A percentile compares a stretch with the other conserved stretches of the same genome.
Conservation (phyloP, 208 protist species). For the Eutreptiella sp. region DNA sequence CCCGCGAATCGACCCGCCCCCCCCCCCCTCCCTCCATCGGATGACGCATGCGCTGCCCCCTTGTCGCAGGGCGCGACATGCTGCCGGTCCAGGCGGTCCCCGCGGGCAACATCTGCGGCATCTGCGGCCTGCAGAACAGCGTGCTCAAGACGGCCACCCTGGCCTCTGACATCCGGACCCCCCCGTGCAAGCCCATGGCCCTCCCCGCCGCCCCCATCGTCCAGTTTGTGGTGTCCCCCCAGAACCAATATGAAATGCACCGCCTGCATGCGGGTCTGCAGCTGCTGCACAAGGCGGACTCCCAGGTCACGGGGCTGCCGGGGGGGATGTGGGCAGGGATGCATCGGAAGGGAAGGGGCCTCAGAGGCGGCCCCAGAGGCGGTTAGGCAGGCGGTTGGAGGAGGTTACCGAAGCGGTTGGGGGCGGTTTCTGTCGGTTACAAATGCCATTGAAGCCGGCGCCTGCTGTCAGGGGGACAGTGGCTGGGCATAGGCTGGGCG, state of each 20-base stretch:
- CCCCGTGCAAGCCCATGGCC: slow-evolving; percentile 70
- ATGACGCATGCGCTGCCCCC: no score
- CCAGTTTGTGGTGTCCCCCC: slow-evolving; percentile 63
- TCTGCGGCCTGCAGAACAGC: slow-evolving; percentile 78
- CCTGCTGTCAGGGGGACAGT: no score
- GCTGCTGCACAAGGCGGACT: slow-evolving; percentile 68
- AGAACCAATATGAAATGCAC: slow-evolving; percentile 28
- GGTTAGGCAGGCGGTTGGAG: no score
- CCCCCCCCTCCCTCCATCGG: no score
- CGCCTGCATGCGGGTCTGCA: slow-evolving; percentile 45
- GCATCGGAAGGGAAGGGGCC: no score
- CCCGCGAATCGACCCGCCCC: slow-evolving; percentile 42
- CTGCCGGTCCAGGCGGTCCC: slow-evolving; percentile 66
- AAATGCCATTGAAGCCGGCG: no score
- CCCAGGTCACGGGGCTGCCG: slow-evolving; percentile 55
- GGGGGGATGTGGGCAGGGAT: no score
- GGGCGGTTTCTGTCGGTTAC: no score
- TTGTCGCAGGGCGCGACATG: slow-evolving; percentile 89
- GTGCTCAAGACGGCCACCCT: slow-evolving; percentile 92
- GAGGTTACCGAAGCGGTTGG: no score
- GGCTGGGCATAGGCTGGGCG: no score
- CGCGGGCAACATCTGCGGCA: slow-evolving; percentile 78
- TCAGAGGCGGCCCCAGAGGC: no score
- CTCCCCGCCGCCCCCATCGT: slow-evolving; percentile 64
- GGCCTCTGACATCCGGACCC: slow-evolving; percentile 49